Conservation (phyloP, 2,329 filamentous ascomycete genomes). For the Endoconidiophora laricicola region DNA sequence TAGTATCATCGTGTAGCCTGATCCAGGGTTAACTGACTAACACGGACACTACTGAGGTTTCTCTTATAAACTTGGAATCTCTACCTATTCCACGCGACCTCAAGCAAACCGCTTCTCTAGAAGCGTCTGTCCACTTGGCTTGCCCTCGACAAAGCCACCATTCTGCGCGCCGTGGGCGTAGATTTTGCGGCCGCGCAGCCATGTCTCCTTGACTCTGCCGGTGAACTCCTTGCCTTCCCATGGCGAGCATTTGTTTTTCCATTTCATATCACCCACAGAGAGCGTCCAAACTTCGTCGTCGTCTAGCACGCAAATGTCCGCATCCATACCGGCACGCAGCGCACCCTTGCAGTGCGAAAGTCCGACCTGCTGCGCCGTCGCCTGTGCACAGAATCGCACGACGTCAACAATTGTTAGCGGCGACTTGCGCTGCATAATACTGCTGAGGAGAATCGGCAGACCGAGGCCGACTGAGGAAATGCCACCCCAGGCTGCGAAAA, state of each 20-base stretch:
- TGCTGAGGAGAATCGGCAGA: slow-evolving; percentile 76
- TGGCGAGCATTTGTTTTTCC: slow-evolving; percentile 81
- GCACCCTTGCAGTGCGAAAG: slow-evolving; percentile 69
- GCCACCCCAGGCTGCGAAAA: slow-evolving; percentile 92
- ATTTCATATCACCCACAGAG: slow-evolving; percentile 65
- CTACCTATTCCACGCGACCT: neutral
- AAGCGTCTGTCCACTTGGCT: slow-evolving; percentile 38
- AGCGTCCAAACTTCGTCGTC: slow-evolving; percentile 65
- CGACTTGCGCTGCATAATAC: slow-evolving; percentile 32
- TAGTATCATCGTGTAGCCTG: too few species aligned
- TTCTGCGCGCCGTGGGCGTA: slow-evolving; percentile 45
- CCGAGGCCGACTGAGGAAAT: slow-evolving; percentile 89
- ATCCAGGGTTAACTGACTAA: too few species aligned
- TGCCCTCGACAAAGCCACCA: slow-evolving; percentile 31
- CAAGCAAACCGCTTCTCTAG: slow-evolving; percentile 34
- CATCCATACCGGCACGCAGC: slow-evolving; percentile 66
- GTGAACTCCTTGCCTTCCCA: slow-evolving; percentile 69
- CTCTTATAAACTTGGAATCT: too few species aligned
- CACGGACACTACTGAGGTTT: too few species aligned
- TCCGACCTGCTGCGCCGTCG: slow-evolving; percentile 79
- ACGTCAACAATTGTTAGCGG: slow-evolving; percentile 52
- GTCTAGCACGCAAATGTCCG: slow-evolving; percentile 84
- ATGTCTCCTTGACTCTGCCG: slow-evolving; percentile 71
- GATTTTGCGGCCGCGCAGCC: slow-evolving; percentile 61
- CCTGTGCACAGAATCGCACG: slow-evolving; percentile 68